phyloP scores from a whole-genome alignment of 441 rosid genomes.

The Theobroma grandiflorum region DNA sequence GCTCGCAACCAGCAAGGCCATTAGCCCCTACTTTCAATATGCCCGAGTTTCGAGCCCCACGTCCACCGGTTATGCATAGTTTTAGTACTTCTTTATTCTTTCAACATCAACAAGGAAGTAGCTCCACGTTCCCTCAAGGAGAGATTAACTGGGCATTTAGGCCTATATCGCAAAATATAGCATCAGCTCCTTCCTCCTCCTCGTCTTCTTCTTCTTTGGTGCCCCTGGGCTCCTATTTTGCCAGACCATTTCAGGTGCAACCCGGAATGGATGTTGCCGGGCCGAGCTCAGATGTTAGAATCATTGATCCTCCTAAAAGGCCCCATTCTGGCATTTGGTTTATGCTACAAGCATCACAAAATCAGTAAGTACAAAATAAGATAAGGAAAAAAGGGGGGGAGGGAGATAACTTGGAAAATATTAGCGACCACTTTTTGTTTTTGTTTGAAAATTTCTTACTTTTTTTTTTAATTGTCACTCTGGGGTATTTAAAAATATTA shows the following conservation, averaged over 20 bases:
- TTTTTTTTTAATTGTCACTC: constrained; percentile 9
- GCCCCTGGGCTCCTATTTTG: constrained; percentile 67
- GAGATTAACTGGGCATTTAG: constrained; percentile 75
- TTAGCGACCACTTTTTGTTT: background rate
- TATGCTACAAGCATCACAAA: constrained; percentile 82
- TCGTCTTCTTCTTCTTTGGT: constrained; percentile 54
- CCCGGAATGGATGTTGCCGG: constrained; percentile 63
- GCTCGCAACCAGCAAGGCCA: constrained; percentile 35
- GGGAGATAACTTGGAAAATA: background rate
- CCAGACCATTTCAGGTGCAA: constrained; percentile 63
- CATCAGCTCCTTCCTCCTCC: constrained; percentile 46
- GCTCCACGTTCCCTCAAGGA: constrained; percentile 55
- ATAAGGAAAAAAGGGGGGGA: background rate
- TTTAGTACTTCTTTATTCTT: constrained; percentile 51
- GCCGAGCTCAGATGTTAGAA: constrained; percentile 72
- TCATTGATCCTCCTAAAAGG: constrained; percentile 83
- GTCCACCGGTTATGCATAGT: constrained; percentile 38
- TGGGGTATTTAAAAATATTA: background rate
- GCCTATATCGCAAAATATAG: constrained; percentile 49
- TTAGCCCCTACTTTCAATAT: constrained; percentile 33
- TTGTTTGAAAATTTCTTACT: background rate
- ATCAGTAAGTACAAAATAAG: constrained; percentile 72
- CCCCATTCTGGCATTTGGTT: constrained; percentile 98
- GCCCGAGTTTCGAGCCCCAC: constrained; percentile 48
- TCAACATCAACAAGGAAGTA: constrained; percentile 67